These are phyloP conservation scores for California macrophylla DNA, from an alignment of 441 rosid species.

Conservation along the genomic window DNA sequence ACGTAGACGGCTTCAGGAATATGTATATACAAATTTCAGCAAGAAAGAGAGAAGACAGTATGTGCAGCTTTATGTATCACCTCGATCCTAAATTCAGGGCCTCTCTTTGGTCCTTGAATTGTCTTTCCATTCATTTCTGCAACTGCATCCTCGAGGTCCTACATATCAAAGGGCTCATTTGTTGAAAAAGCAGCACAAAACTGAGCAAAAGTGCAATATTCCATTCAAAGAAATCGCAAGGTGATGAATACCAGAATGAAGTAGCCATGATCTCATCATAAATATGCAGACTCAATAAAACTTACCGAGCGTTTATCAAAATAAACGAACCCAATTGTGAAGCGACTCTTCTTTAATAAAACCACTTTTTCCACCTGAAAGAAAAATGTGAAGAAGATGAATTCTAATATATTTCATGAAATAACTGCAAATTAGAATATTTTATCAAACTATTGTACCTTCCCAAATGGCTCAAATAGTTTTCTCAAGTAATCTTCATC, in stretches of 20 bases:
- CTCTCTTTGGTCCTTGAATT: slow-evolving; percentile 8
- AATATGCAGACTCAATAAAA: neutral
- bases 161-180: neutral
- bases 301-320: slow-evolving; percentile 5
- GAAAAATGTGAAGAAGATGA: neutral
- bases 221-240: neutral
- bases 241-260: neutral
- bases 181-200: neutral
- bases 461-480: slow-evolving; percentile 10
- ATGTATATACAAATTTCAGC: neutral
- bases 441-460: neutral
- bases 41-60: neutral
- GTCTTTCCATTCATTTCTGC: slow-evolving; percentile 8
- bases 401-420: neutral
- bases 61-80: neutral
- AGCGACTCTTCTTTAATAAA: slow-evolving; percentile 1
- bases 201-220: neutral
- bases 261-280: neutral
- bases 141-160: slow-evolving; percentile 5
- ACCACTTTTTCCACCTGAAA: slow-evolving; percentile 10
- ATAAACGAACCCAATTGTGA: slow-evolving; percentile 3
- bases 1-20: neutral
- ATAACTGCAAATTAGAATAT: neutral
- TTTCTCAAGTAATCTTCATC: slow-evolving; percentile 9
- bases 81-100: slow-evolving; percentile 5